Conservation (phyloP, 225 moss, liverwort and hornwort species). For the Marchantia paleacea region DNA sequence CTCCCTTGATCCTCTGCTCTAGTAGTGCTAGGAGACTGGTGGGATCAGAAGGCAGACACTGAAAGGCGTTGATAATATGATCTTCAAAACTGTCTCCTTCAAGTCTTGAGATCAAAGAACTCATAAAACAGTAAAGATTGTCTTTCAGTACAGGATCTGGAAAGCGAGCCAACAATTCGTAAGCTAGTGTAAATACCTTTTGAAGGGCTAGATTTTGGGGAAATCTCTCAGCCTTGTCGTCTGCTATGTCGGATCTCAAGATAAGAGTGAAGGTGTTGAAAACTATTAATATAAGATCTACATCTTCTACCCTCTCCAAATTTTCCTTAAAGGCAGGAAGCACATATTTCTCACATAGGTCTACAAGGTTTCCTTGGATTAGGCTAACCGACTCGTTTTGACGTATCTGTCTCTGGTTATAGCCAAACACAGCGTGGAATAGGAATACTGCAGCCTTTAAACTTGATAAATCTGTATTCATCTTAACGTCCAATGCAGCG, state of each 20-base stretch:
- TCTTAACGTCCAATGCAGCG: conserved; percentile 42
- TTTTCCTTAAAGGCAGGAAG: conserved; percentile 50
- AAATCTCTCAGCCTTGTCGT: conserved; percentile 38
- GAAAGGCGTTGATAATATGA: conserved; percentile 19
- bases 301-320: conserved; percentile 52
- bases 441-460: conserved; percentile 46
- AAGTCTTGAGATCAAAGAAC: conserved; percentile 46
- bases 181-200: conserved; percentile 56
- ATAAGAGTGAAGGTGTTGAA: conserved; percentile 50
- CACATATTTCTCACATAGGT: conserved; percentile 55
- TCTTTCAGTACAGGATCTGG: conserved; percentile 51
- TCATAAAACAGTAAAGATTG: conserved; percentile 46
- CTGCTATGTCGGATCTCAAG: conserved; percentile 37
- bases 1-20: conserved; percentile 51
- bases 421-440: conserved; percentile 50
- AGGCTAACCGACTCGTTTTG: conserved; percentile 18
- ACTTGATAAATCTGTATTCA: conserved; percentile 42
- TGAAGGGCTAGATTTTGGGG: conserved; percentile 52
- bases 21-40: conserved; percentile 55
- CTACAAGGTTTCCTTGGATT: conserved; percentile 39
- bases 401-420: conserved; percentile 34
- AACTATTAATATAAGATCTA: conserved; percentile 47
- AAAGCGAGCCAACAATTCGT: conserved; percentile 59
- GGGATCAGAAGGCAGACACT: conserved; percentile 51
- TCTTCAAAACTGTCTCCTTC: conserved; percentile 10